phyloP scores from a whole-genome alignment of 352 stramenopile species.

The Thalassiosira sp. region DNA sequence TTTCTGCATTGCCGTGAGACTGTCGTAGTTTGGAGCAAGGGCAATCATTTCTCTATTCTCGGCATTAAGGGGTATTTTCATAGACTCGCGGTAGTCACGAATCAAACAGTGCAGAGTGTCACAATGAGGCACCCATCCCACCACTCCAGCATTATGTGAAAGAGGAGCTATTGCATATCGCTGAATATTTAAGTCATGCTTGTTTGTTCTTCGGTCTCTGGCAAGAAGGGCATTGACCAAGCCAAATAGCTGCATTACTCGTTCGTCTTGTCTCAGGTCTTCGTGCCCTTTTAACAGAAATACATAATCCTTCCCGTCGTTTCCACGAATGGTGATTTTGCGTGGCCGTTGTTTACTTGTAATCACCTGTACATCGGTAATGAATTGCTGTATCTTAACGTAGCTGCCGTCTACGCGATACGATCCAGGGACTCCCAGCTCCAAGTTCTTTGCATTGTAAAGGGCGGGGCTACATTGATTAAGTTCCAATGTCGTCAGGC shows the following conservation, averaged over 20 bases:
- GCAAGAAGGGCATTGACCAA: conserved; percentile 98
- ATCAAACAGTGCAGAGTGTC: conserved; percentile 98
- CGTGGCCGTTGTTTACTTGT: conserved; percentile 97
- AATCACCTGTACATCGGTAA: conserved; percentile 93
- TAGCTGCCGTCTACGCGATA: conserved; percentile 87
- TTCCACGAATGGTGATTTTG: conserved; percentile 95
- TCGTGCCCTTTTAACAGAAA: conserved; percentile 99
- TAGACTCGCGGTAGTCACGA: conserved; percentile 81
- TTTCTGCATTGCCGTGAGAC: conserved; percentile 95
- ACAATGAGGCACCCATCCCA: conserved; percentile 97
- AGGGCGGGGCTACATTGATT: conserved; percentile 94
- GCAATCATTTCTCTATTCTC: conserved; percentile 96
- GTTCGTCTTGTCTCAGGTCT: conserved; percentile 98
- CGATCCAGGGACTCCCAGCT: conserved; percentile 95
- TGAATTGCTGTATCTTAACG: conserved; percentile 90
- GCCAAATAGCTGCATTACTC: conserved; percentile 99
- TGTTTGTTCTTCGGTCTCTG: conserved; percentile 93
- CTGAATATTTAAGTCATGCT: conserved; percentile 97
- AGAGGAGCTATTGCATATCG: conserved; percentile 97
- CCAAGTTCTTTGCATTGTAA: conserved; percentile 89
- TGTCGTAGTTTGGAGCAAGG: conserved; percentile 95
- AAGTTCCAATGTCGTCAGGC: conserved; percentile 94
- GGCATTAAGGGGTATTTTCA: conserved; percentile 90
- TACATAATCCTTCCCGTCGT: conserved; percentile 97
- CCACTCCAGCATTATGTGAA: conserved; percentile 96